Conservation (phyloP, 352 stramenopile genomes). For the Halophytophthora batemanensis region DNA sequence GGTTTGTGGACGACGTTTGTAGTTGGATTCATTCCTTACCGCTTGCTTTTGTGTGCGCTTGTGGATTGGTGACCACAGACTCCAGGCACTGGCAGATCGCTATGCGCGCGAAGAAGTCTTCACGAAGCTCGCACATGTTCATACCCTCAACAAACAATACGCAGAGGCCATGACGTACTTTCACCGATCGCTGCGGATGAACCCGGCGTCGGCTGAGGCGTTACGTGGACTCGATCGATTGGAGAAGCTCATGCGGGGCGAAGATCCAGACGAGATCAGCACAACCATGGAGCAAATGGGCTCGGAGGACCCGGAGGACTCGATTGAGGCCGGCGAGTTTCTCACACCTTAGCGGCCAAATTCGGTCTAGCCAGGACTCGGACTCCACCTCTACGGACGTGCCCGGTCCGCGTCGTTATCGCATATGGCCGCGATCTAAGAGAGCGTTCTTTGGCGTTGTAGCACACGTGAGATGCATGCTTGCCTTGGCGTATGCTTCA, state of each 20-base stretch:
- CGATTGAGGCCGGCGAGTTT: slow-evolving; percentile 53
- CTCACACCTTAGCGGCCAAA: slow-evolving; percentile 21
- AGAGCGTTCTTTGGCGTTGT: no score
- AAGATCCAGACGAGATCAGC: slow-evolving; percentile 69
- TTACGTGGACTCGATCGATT: slow-evolving; percentile 60
- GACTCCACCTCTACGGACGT: no score
- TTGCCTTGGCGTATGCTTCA: no score
- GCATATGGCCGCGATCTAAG: no score
- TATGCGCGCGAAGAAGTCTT: slow-evolving; percentile 61
- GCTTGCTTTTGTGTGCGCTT: slow-evolving; percentile 8
- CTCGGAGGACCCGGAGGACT: slow-evolving; percentile 49
- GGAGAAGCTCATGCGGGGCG: slow-evolving; percentile 77
- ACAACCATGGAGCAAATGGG: slow-evolving; percentile 63
- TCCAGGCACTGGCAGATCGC: slow-evolving; percentile 49
- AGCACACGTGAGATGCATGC: no score
- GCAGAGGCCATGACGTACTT: slow-evolving; percentile 66
- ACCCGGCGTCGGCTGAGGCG: slow-evolving; percentile 48
- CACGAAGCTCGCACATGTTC: slow-evolving; percentile 71
- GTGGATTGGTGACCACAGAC: slow-evolving; percentile 21
- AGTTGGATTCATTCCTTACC: background rate
- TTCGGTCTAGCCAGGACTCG: slow-evolving; percentile 5
- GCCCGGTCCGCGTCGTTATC: no score
- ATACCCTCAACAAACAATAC: slow-evolving; percentile 68
- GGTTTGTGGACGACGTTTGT: background rate
- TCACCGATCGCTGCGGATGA: slow-evolving; percentile 61